Conservation (phyloP, 345 rosid genomes). For the Iberis pinnata region DNA sequence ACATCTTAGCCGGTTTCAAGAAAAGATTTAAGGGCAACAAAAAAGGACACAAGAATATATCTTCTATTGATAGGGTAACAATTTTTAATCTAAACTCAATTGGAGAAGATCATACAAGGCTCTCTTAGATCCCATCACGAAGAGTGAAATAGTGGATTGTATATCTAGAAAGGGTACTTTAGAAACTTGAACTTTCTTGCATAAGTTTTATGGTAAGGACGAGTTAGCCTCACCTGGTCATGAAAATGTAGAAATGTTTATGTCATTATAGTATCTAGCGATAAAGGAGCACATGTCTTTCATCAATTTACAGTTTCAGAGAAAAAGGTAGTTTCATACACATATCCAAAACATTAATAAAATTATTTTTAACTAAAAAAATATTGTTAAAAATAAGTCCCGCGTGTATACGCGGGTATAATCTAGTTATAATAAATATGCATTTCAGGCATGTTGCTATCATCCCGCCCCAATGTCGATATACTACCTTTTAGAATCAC, state of each 20-base stretch:
- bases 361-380: no score
- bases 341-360: no score
- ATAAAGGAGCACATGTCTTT: slow-evolving; percentile 9
- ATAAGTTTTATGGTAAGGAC: slow-evolving; percentile 3
- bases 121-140: not conserved
- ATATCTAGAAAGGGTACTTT: slow-evolving; percentile 15
- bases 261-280: slow-evolving; percentile 10
- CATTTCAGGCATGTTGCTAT: no score
- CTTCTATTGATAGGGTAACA: slow-evolving; percentile 23
- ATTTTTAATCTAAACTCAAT: slow-evolving; percentile 20
- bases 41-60: slow-evolving; percentile 35
- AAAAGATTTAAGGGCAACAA: slow-evolving; percentile 75
- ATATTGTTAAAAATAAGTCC: no score
- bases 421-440: no score
- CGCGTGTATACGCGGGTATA: no score
- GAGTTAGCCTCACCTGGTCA: slow-evolving; percentile 1
- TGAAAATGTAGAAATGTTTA: not conserved
- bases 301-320: not conserved
- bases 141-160: slow-evolving; percentile 11
- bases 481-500: no score
- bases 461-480: no score
- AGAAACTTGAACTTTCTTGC: slow-evolving; percentile 10
- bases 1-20: slow-evolving; percentile 82
- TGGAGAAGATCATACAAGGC: slow-evolving; percentile 27
- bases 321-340: no score